Conservation (phyloP, 2,329 filamentous ascomycete genomes). For the Cordyceps fumosorosea region DNA sequence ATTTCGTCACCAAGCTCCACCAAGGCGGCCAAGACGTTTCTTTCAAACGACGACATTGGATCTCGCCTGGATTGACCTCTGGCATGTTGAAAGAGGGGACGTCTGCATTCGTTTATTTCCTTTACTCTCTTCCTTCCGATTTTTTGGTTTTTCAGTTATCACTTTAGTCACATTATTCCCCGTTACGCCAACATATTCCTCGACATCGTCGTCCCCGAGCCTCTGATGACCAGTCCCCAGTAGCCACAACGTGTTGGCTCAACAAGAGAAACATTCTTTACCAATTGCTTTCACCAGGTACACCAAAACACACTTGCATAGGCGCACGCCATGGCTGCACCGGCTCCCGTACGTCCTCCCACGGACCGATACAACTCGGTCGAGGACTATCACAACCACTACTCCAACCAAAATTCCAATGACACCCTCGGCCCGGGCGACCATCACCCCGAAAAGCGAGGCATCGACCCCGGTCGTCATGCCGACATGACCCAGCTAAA, state of each 20-base stretch:
- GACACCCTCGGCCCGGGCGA: constrained; percentile 23
- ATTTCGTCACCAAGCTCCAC: constrained; percentile 13
- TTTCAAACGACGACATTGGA: constrained; percentile 2
- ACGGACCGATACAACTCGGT: constrained; percentile 9
- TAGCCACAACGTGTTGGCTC: not conserved
- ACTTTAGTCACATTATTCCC: not conserved
- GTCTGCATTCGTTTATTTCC: not conserved
- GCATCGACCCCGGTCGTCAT: constrained; percentile 22
- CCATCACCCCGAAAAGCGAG: constrained; percentile 12
- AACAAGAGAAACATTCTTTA: not conserved
- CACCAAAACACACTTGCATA: not conserved
- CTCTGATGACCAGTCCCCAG: not conserved
- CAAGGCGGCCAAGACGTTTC: not conserved
- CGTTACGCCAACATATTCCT: not conserved
- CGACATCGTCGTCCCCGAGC: not conserved
- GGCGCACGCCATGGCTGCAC: constrained; percentile 8
- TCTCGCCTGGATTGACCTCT: not conserved
- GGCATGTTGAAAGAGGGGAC: not conserved
- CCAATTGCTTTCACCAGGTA: not conserved
- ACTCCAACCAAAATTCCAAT: constrained; percentile 20
- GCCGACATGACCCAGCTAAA: constrained; percentile 34
- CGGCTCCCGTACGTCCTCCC: constrained; percentile 6
- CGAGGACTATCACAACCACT: constrained; percentile 20
- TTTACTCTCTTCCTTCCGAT: not conserved
- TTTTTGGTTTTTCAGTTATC: not conserved